Evolutionary conservation across 106 monocot species (phyloP), one percentile per base, ranked within the genome.

Genomic region (Gastrodia elata): DNA sequence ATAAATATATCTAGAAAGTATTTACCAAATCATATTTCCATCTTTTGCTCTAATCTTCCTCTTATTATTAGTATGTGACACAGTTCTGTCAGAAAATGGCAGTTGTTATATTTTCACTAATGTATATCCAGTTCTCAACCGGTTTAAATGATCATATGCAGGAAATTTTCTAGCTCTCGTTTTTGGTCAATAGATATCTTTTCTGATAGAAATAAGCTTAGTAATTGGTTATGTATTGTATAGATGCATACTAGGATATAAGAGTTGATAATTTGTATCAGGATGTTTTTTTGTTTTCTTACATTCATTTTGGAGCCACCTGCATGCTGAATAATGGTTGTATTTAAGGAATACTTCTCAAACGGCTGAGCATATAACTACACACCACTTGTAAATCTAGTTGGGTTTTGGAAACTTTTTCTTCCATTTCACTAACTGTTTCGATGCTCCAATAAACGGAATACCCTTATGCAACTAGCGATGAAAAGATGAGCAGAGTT

Each of bases 181-280:
- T 61, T 67, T 35, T 37, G 5, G 20, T n/a, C 6, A 6, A 1
- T 67, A 37, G 67, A 33, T 26, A 2, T 61, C 8, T 11, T 37
- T 67, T 38, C 6, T 18, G 38, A 36, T 18, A 38, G 35, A 18
- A 36, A 38, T 18, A 67, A 67, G 34, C 37, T 65, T 18, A 25
- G 36, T 15, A 65, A 65, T 35, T 65, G 14, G 32, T 28, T 65
- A 15, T 65, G 65, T 33, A 36, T 65, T 65, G 65, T 36, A 35
- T 65, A 15, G 35, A 18, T 65, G 65, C n/a, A 65, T 35, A 65
- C 59, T 59, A 59, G 27, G 59, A 59, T 6, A 61, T 27, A 27
- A 13, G 61, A 61, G n/a, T 61, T 30, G 14, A 32, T 11, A 30
- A 32, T 13, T 61, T 27, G 30, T 13, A 44, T 44, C 5, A 30